A percentile compares a stretch with the other conserved stretches of the same genome.
These are phyloP conservation scores for Ampelomyces quisqualis DNA, from an alignment of 2,329 filamentous ascomycete genomes.

Conservation along the genomic window DNA sequence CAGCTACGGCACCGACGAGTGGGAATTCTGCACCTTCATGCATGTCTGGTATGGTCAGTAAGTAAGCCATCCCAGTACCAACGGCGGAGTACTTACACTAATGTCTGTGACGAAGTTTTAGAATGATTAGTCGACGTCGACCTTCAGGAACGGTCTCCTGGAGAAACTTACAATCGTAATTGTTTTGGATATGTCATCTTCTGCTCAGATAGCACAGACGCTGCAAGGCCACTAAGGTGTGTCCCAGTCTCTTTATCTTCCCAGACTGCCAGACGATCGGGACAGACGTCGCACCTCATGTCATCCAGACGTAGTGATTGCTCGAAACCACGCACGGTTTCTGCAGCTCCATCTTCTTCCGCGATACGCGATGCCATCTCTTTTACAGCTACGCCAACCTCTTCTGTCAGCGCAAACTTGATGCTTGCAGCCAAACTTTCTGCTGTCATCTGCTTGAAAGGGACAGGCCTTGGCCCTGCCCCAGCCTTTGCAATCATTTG, in stretches of 20 bases:
- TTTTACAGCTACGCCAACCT: conserved; percentile 25
- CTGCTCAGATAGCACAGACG: conserved; percentile 8
- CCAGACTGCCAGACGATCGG: conserved; percentile 21
- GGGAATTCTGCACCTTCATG: conserved; percentile 23
- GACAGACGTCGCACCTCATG: conserved; percentile 24
- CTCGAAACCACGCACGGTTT: conserved; percentile 15
- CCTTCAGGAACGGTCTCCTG: no score
- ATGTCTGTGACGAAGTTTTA: conserved; percentile 19
- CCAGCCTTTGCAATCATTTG: conserved; percentile 53
- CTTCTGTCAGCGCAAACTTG: conserved; percentile 46
- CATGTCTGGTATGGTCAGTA: conserved; percentile 14
- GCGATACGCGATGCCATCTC: conserved; percentile 20
- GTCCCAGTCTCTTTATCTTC: conserved; percentile 19
- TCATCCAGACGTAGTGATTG: conserved; percentile 13
- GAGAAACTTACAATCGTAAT: conserved; percentile 13
- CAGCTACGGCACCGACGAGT: conserved; percentile 12
- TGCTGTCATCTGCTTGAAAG: conserved; percentile 49
- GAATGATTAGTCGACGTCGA: neutral
- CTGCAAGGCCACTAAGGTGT: conserved; percentile 22
- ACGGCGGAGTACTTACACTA: conserved; percentile 16
- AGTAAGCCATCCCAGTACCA: neutral
- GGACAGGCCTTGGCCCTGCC: conserved; percentile 53
- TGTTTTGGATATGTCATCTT: conserved; percentile 10
- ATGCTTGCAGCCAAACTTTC: conserved; percentile 52
- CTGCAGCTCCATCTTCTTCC: conserved; percentile 17